A percentile compares a stretch with the other conserved stretches of the same genome.
Evolutionary conservation across 768 basidiomycete species (phyloP).

Genomic region (Termitomyces sp.): DNA sequence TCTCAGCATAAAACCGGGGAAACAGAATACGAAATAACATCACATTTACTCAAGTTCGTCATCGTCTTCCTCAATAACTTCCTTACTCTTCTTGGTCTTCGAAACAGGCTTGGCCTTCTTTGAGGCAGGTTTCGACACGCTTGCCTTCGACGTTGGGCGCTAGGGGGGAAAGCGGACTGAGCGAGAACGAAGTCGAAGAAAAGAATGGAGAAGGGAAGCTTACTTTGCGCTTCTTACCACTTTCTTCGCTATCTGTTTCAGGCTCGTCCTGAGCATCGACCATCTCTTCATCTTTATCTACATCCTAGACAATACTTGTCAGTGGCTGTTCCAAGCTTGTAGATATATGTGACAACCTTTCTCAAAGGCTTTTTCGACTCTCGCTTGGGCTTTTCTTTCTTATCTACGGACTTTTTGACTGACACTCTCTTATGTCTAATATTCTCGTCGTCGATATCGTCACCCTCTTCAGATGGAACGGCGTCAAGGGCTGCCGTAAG

Average conservation of each 20-base stretch:
- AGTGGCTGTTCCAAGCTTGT: not conserved
- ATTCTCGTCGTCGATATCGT: slow-evolving; percentile 30
- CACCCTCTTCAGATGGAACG: slow-evolving; percentile 30
- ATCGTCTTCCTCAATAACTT: slow-evolving; percentile 38
- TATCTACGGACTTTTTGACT: slow-evolving; percentile 25
- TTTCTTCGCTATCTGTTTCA: slow-evolving; percentile 40
- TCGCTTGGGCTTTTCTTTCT: slow-evolving; percentile 31
- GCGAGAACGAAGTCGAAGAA: not conserved
- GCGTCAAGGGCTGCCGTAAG: slow-evolving; percentile 35
- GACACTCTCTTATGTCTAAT: slow-evolving; percentile 37
- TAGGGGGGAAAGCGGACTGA: slow-evolving; percentile 10
- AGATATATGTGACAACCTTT: slow-evolving; percentile 12
- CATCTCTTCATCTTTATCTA: slow-evolving; percentile 38
- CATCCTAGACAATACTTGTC: slow-evolving; percentile 16
- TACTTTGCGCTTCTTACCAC: slow-evolving; percentile 71
- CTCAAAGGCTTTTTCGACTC: slow-evolving; percentile 18
- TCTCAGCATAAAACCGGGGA: not conserved
- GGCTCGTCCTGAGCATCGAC: slow-evolving; percentile 31
- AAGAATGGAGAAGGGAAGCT: not conserved
- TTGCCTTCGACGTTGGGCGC: slow-evolving; percentile 35
- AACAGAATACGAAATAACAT: not conserved
- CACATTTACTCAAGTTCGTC: slow-evolving; percentile 21
- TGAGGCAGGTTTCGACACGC: slow-evolving; percentile 38
- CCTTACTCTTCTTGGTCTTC: slow-evolving; percentile 45
- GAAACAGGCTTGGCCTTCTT: slow-evolving; percentile 40